These are phyloP conservation scores for Metahyphopichia silvanorum DNA, from an alignment of 805 yeast genomes.

Conservation along the genomic window DNA sequence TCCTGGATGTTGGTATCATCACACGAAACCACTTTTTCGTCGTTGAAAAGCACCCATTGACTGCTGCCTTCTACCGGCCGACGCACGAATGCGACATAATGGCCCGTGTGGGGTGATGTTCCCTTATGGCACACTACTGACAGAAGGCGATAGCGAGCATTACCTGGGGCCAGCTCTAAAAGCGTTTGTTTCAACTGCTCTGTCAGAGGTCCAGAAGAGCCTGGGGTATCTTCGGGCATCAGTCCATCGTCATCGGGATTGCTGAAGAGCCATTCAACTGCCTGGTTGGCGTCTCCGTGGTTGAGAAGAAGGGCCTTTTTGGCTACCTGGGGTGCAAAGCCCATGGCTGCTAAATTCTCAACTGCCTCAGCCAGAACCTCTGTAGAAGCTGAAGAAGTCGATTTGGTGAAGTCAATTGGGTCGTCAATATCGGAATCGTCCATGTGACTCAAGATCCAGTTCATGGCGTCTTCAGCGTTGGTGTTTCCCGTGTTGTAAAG, in stretches of 20 bases:
- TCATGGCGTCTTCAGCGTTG: constrained; percentile 71
- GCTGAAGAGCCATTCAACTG: constrained; percentile 88
- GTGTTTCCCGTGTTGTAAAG: constrained; percentile 69
- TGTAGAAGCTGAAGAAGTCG: constrained; percentile 10
- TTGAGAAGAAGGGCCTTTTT: constrained; percentile 65
- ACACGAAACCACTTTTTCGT: constrained; percentile 76
- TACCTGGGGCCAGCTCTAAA: constrained; percentile 8
- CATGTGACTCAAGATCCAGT: constrained; percentile 87
- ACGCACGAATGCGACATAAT: constrained; percentile 76
- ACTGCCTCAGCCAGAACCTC: constrained; percentile 37
- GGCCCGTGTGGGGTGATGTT: constrained; percentile 85
- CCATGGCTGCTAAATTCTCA: constrained; percentile 64
- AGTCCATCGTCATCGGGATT: constrained; percentile 78
- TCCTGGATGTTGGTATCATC: constrained; percentile 42
- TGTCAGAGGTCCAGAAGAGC: constrained; percentile 23
- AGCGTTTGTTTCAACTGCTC: constrained; percentile 8
- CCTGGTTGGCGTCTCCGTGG: constrained; percentile 61
- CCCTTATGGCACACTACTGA: constrained; percentile 89
- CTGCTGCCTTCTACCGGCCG: constrained; percentile 33
- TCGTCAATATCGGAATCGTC: constrained; percentile 78
- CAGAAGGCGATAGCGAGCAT: constrained; percentile 45
- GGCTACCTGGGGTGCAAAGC: constrained; percentile 65
- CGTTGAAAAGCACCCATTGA: constrained; percentile 80
- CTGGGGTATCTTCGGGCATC: constrained; percentile 23
- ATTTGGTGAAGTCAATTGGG: constrained; percentile 38